A percentile compares a stretch with the other conserved stretches of the same genome.
Evolutionary conservation across 2,329 filamentous ascomycete species (phyloP).

Genomic region (Triangularia verruculosa): DNA sequence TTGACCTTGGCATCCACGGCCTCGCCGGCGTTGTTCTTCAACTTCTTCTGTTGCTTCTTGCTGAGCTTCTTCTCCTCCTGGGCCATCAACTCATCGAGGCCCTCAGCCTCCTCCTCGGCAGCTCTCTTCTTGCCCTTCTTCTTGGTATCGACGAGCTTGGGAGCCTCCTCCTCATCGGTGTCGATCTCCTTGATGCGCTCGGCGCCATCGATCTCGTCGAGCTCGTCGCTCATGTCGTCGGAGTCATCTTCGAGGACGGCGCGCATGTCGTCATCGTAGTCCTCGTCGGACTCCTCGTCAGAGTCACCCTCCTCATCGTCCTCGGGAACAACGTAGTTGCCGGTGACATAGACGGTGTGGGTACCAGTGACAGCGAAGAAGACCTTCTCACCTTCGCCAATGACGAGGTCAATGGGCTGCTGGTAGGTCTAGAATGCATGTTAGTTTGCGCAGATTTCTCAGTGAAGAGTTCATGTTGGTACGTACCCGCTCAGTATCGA

Average conservation of each 20-base stretch:
- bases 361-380: conserved; percentile 91
- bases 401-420: conserved; percentile 89
- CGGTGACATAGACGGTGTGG: conserved; percentile 87
- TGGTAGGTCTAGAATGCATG: conserved; percentile 71
- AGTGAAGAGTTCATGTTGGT: conserved; percentile 32
- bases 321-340: conserved; percentile 84
- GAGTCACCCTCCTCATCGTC: conserved; percentile 57
- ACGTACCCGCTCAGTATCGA: conserved; percentile 85
- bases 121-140: conserved; percentile 88
- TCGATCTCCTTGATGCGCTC: conserved; percentile 76
- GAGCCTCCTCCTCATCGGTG: conserved; percentile 71
- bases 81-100: conserved; percentile 80
- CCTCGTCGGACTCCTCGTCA: conserved; percentile 57
- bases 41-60: conserved; percentile 98
- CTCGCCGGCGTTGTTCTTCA: conserved; percentile 97
- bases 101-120: conserved; percentile 67
- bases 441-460: background rate
- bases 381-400: conserved; percentile 82
- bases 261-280: conserved; percentile 70
- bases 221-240: conserved; percentile 69
- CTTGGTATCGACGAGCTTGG: conserved; percentile 53
- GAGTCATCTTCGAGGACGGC: conserved; percentile 68
- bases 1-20: conserved; percentile 58
- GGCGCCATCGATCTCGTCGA: conserved; percentile 74
- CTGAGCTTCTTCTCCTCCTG: conserved; percentile 77